These are phyloP conservation scores for Sporobolomyces phaffii DNA, from an alignment of 768 basidiomycete species.

Conservation along the genomic window DNA sequence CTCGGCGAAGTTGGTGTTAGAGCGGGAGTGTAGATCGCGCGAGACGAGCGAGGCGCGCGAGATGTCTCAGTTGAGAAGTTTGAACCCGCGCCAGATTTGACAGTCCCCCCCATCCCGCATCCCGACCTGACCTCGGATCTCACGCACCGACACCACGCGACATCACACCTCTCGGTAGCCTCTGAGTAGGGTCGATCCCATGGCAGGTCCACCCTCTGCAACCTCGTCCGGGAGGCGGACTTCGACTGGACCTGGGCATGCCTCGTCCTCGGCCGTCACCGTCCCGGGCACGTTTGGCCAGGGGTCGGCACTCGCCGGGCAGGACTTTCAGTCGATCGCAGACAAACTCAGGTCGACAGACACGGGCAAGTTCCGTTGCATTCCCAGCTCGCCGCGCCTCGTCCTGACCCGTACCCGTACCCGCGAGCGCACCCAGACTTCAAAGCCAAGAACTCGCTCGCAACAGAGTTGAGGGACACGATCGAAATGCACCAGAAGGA, in stretches of 20 bases:
- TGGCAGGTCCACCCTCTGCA: conserved; percentile 31
- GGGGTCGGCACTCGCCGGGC: conserved; percentile 20
- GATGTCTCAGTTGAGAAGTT: too few species aligned
- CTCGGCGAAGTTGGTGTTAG: too few species aligned
- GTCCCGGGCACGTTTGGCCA: conserved; percentile 22
- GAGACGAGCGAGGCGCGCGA: too few species aligned
- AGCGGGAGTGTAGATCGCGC: too few species aligned
- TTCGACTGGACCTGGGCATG: not conserved
- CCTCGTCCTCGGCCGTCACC: not conserved
- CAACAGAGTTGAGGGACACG: conserved; percentile 41
- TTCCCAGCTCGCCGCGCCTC: too few species aligned
- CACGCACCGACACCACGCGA: too few species aligned
- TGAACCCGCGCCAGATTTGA: too few species aligned
- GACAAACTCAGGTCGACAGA: conserved; percentile 15
- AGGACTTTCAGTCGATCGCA: conserved; percentile 29
- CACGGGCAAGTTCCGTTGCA: not conserved
- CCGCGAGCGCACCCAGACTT: too few species aligned
- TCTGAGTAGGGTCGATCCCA: not conserved
- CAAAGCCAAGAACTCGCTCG: conserved; percentile 37
- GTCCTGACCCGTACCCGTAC: too few species aligned
- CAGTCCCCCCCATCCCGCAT: too few species aligned
- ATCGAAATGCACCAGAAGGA: conserved; percentile 42
- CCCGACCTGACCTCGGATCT: too few species aligned
- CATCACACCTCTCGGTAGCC: too few species aligned
- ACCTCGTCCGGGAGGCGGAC: not conserved